phyloP scores from a whole-genome alignment of 345 rosid genomes.

The Dimocarpus longan region DNA sequence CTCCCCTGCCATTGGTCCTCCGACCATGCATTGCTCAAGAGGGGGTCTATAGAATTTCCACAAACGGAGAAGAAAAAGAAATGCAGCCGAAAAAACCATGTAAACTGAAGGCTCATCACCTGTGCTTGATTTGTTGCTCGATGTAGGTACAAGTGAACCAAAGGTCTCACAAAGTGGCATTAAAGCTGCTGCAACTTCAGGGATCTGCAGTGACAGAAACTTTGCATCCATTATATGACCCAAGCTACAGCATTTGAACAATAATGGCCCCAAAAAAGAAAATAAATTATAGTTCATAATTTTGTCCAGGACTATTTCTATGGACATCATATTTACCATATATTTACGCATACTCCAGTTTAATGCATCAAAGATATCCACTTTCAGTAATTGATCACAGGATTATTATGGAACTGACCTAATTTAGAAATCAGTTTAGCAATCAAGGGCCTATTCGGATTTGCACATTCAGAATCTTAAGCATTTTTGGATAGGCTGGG shows the following conservation, averaged over 20 bases:
- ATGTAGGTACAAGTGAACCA: constrained; percentile 57
- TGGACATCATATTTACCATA: background rate
- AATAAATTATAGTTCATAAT: background rate
- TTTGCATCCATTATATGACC: constrained; percentile 13
- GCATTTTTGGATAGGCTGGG: background rate
- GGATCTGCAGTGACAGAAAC: constrained; percentile 44
- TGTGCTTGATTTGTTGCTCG: constrained; percentile 29
- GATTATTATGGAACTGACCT: background rate
- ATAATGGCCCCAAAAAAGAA: background rate
- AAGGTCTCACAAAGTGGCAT: constrained; percentile 71
- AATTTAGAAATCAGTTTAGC: background rate
- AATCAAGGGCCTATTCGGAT: background rate
- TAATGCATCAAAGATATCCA: background rate
- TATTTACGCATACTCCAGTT: background rate
- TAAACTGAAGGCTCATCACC: constrained; percentile 50
- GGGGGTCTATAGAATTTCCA: constrained; percentile 76
- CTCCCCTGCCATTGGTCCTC: constrained; percentile 45
- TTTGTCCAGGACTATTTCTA: background rate
- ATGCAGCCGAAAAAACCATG: constrained; percentile 65
- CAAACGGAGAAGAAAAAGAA: constrained; percentile 70
- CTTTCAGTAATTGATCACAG: background rate
- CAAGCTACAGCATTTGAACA: background rate
- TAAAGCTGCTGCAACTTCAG: constrained; percentile 70
- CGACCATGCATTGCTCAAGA: constrained; percentile 40
- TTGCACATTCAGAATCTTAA: background rate